A percentile compares a stretch with the other conserved stretches of the same genome.
phyloP scores from a whole-genome alignment of 768 basidiomycete species.

The Rhodosporidiobolus odoratus region DNA sequence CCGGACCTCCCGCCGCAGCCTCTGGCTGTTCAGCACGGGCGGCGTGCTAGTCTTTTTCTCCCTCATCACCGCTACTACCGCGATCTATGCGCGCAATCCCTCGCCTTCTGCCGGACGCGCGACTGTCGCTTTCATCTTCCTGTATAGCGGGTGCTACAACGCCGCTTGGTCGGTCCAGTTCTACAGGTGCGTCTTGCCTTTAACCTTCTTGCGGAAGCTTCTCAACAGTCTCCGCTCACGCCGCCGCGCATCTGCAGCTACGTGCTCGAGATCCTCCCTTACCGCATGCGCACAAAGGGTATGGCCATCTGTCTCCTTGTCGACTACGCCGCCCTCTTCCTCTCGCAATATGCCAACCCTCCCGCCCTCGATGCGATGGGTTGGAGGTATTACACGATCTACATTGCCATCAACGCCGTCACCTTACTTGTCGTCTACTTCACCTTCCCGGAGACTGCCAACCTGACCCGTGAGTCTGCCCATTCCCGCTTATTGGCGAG shows the following conservation, averaged over 20 bases:
- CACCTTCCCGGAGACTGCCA: conserved; percentile 40
- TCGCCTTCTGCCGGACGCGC: neutral
- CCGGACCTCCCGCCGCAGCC: conserved; percentile 25
- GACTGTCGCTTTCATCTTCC: conserved; percentile 1
- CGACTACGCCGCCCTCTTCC: conserved; percentile 11
- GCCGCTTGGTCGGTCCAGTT: neutral
- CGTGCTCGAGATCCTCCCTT: conserved; percentile 21
- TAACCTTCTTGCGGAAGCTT: no score
- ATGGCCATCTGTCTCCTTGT: conserved; percentile 14
- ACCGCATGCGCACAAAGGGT: conserved; percentile 20
- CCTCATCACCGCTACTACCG: neutral
- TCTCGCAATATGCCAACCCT: conserved; percentile 41
- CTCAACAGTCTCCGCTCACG: no score
- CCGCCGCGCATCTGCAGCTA: conserved; percentile 18
- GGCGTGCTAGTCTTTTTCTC: conserved; percentile 3
- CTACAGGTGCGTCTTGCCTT: neutral
- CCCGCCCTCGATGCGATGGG: conserved; percentile 41
- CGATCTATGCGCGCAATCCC: neutral
- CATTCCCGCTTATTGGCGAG: neutral
- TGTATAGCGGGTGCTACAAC: neutral
- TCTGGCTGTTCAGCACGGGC: conserved; percentile 8
- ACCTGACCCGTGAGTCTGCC: neutral
- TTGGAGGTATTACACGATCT: conserved; percentile 44
- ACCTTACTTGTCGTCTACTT: conserved; percentile 35
- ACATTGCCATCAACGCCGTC: conserved; percentile 23